Conservation (phyloP, 805 yeast genomes). For the Sugiyamaella marilandica region DNA sequence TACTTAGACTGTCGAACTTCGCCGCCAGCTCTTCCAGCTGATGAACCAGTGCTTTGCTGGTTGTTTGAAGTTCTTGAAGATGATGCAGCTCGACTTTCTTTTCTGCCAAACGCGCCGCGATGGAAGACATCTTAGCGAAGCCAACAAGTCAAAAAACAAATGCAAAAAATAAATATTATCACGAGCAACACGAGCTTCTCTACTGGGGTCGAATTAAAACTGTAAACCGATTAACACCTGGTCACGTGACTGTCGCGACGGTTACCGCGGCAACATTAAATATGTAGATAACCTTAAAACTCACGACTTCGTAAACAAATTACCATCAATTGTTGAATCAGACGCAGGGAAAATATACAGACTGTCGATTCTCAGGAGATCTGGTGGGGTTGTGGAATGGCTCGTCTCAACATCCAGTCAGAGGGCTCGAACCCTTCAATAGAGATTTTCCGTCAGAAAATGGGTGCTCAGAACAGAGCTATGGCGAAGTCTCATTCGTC, state of each 20-base stretch:
- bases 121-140: conserved; percentile 16
- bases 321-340: too few relatives aligned
- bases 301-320: too few relatives aligned
- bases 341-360: too few relatives aligned
- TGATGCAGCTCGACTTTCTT: conserved; percentile 50
- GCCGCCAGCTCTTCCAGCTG: conserved; percentile 47
- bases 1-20: conserved; percentile 45
- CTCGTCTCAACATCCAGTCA: conserved; percentile 3
- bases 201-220: too few relatives aligned
- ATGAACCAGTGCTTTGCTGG: conserved; percentile 42
- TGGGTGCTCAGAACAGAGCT: conserved; percentile 41
- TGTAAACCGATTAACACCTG: too few relatives aligned
- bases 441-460: conserved; percentile 17
- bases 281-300: neutral
- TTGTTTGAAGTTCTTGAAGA: conserved; percentile 43
- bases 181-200: too few relatives aligned
- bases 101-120: conserved; percentile 35
- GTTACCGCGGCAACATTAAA: neutral
- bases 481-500: conserved; percentile 46
- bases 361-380: too few relatives aligned
- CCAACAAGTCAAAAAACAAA: neutral
- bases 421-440: neutral
- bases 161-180: neutral
- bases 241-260: neutral
- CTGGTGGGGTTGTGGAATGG: neutral